A percentile compares a stretch with the other conserved stretches of the same genome.
Conservation (phyloP, 495 filamentous ascomycete genomes). For the Tuber borchii region DNA sequence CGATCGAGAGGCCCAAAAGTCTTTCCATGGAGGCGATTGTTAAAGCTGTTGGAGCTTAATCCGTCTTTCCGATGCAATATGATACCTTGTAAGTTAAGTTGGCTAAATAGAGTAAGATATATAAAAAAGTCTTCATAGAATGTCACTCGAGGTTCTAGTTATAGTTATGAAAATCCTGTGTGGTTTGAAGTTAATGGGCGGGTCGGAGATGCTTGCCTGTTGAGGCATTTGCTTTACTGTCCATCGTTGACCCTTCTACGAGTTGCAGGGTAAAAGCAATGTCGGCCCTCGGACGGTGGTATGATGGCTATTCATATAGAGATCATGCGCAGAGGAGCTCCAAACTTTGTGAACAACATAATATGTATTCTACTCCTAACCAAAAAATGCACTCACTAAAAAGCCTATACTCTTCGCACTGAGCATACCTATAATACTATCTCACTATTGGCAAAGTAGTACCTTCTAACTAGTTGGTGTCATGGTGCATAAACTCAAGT, state of each 20-base stretch:
- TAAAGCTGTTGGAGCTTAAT: conserved; percentile 43
- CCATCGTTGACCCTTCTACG: background rate
- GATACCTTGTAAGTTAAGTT: background rate
- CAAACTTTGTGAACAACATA: too few relatives aligned
- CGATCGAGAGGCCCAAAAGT: conserved; percentile 98
- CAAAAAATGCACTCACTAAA: too few relatives aligned
- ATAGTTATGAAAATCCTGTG: background rate
- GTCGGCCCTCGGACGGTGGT: background rate
- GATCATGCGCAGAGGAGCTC: too few relatives aligned
- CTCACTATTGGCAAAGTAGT: too few relatives aligned
- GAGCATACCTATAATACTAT: too few relatives aligned
- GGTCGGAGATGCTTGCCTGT: background rate
- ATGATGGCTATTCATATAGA: too few relatives aligned
- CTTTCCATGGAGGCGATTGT: conserved; percentile 81
- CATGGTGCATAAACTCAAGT: too few relatives aligned
- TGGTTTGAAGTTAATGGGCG: background rate
- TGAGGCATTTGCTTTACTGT: background rate
- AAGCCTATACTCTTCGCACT: too few relatives aligned
- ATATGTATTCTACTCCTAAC: too few relatives aligned
- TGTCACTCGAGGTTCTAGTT: background rate
- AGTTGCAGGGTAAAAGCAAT: background rate
- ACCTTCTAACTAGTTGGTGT: too few relatives aligned
- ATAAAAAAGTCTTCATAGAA: background rate
- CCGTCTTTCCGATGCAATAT: background rate
- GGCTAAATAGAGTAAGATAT: background rate